Conservation (phyloP, 108 stramenopile species). For the Mayamaea pseudoterrestris region DNA sequence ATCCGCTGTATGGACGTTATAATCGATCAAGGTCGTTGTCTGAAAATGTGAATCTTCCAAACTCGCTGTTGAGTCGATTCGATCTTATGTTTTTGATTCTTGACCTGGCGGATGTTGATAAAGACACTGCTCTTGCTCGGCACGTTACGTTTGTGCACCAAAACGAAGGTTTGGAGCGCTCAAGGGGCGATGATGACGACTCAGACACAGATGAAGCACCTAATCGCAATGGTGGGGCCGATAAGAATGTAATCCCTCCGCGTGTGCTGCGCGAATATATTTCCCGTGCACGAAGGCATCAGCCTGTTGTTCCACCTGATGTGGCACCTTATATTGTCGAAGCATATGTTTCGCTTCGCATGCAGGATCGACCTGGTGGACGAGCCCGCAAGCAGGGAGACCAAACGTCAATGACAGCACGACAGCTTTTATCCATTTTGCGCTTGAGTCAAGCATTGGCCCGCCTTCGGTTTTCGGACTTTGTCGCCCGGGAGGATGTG, state of each 20-base stretch:
- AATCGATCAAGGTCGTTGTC: conserved; percentile 74
- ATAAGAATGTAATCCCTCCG: conserved; percentile 38
- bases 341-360: conserved; percentile 89
- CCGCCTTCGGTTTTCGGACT: conserved; percentile 87
- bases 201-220: conserved; percentile 12
- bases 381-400: conserved; percentile 42
- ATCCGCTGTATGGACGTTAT: conserved; percentile 95
- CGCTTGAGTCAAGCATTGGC: conserved; percentile 92
- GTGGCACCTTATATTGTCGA: conserved; percentile 94
- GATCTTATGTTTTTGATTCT: conserved; percentile 97
- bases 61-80: conserved; percentile 94
- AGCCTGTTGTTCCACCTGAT: conserved; percentile 83
- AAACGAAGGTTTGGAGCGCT: conserved; percentile 58
- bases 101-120: conserved; percentile 81
- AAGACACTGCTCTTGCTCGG: conserved; percentile 89
- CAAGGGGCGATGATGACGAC: conserved; percentile 20
- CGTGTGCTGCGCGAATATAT: conserved; percentile 90
- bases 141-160: conserved; percentile 98
- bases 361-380: conserved; percentile 58
- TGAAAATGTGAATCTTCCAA: conserved; percentile 96
- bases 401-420: conserved; percentile 94
- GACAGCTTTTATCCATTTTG: conserved; percentile 94
- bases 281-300: conserved; percentile 76
- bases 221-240: conserved; percentile 11
- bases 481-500: conserved; percentile 91